Evolutionary conservation across 2,329 filamentous ascomycete genomes (phyloP), one percentile per base, ranked within the genome.

Genomic region (Mariannaea elegans): DNA sequence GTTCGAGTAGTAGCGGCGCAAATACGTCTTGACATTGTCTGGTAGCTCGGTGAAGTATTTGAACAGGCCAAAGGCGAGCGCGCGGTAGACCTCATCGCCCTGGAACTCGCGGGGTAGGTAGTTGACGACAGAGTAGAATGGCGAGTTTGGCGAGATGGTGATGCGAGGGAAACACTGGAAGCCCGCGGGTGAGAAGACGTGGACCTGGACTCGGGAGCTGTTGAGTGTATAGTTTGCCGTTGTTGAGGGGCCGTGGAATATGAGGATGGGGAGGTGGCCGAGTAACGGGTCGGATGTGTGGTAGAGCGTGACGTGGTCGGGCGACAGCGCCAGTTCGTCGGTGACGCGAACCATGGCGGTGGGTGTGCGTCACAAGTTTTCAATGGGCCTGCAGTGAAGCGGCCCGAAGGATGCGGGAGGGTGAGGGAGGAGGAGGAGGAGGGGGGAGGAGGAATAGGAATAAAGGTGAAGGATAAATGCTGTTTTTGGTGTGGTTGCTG

Each of bases 31-130:
- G 72, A 93, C 89, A 34, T 85, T 81, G 54, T 90, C 86, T 19
- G 94, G 88, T 51, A 99, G 83, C 77, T 98, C 94, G 62, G 87
- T 85, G 74, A 97, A 98, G 82, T 97, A 99, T 76, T 97, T 97
- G 81, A 90, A 90, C 67, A 99, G 83, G 56, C 92, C 93, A 76
- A 98, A 97, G 46, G 94, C 95, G 56, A 99, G 84, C 16, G 90
- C 95, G 44, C 95, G 89, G 77, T 91, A 96, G 65, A 97, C 84
- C 77, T 98, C 94, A 75, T 98, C 94, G 71, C 94, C 94, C 80
- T 98, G 95, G 77, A 94, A 93, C 74, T 97, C 94, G 73, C 93
- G 90, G 39, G 95, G 93, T 41, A 99, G 85, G 75, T 94, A 88
- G 74, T 92, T 89, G 75, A 99, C 95, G 54, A 94, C 94, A 66